These are phyloP conservation scores for Kwoniella dendrophila DNA, from an alignment of 768 basidiomycete genomes.

Conservation along the genomic window DNA sequence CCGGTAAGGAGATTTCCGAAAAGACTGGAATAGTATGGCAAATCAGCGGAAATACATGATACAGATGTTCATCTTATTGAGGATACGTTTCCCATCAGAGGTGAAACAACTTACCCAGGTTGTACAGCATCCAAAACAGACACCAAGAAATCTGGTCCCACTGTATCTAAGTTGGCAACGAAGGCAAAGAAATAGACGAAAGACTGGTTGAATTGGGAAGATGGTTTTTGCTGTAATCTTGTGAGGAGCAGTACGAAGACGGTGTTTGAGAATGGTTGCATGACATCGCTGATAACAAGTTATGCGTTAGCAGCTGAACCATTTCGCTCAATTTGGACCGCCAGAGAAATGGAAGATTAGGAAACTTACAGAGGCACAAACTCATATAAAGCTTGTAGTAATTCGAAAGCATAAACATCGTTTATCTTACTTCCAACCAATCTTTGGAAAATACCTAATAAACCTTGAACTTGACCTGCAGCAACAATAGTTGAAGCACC, in stretches of 20 bases:
- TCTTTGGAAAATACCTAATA: slow-evolving; percentile 89
- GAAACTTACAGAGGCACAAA: slow-evolving; percentile 75
- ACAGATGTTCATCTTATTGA: neutral
- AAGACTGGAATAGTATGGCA: slow-evolving; percentile 60
- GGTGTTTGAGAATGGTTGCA: slow-evolving; percentile 74
- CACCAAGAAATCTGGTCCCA: slow-evolving; percentile 78
- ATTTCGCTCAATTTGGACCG: no score
- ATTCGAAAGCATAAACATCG: slow-evolving; percentile 87
- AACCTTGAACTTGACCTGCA: slow-evolving; percentile 70
- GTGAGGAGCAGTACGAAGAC: slow-evolving; percentile 74
- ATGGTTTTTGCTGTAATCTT: slow-evolving; percentile 83
- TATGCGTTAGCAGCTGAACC: no score
- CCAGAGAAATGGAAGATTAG: no score
- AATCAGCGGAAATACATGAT: neutral
- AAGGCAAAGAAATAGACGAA: slow-evolving; percentile 79
- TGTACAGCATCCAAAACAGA: slow-evolving; percentile 81
- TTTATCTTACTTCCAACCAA: slow-evolving; percentile 81
- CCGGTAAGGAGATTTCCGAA: slow-evolving; percentile 78
- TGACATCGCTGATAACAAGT: slow-evolving; percentile 60
- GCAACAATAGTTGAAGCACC: slow-evolving; percentile 70
- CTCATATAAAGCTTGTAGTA: slow-evolving; percentile 75
- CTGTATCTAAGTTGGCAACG: slow-evolving; percentile 71
- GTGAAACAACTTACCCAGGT: slow-evolving; percentile 64
- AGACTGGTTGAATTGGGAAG: slow-evolving; percentile 80
- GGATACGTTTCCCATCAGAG: slow-evolving; percentile 14